Conservation (phyloP, 1,284 basidiomycete species). For the Ganoderma sinense region DNA sequence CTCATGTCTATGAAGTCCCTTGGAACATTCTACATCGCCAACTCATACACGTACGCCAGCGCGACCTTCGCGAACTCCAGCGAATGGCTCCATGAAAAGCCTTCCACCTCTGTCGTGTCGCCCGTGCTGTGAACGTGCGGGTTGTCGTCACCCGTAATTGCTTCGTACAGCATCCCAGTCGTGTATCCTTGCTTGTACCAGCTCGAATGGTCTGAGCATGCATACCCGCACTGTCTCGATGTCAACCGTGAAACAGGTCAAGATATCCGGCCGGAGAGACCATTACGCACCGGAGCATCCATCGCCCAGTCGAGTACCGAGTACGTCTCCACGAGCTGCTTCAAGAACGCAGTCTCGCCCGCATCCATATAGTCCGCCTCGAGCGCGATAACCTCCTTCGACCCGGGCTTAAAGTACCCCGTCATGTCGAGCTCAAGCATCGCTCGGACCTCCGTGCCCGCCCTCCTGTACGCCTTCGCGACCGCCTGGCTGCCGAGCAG, state of each 20-base stretch:
- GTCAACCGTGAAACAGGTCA: conserved; percentile 16
- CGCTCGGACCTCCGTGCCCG: conserved; percentile 53
- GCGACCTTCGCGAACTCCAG: conserved; percentile 63
- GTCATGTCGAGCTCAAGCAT: conserved; percentile 56
- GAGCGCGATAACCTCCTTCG: conserved; percentile 65
- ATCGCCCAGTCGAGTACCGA: conserved; percentile 48
- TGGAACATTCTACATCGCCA: conserved; percentile 25
- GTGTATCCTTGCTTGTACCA: conserved; percentile 57
- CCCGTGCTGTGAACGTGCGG: conserved; percentile 58
- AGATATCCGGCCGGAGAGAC: background rate
- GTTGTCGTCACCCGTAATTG: conserved; percentile 51
- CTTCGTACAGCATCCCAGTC: conserved; percentile 50
- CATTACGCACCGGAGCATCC: conserved; percentile 48
- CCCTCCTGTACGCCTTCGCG: conserved; percentile 61
- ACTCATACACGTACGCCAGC: conserved; percentile 57
- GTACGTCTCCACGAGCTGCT: conserved; percentile 47
- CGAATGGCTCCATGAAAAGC: conserved; percentile 63
- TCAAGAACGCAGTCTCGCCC: conserved; percentile 48
- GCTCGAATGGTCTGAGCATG: conserved; percentile 54
- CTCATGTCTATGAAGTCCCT: background rate
- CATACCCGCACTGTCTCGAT: conserved; percentile 45
- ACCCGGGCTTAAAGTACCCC: conserved; percentile 70
- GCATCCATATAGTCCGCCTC: conserved; percentile 68
- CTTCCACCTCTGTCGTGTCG: conserved; percentile 47
- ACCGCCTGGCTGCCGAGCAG: conserved; percentile 73